Percentiles rank a stretch among this genome's conserved stretches.
phyloP scores from a whole-genome alignment of 2,329 filamentous ascomycete species.

The Pseudocercospora fuligena region DNA sequence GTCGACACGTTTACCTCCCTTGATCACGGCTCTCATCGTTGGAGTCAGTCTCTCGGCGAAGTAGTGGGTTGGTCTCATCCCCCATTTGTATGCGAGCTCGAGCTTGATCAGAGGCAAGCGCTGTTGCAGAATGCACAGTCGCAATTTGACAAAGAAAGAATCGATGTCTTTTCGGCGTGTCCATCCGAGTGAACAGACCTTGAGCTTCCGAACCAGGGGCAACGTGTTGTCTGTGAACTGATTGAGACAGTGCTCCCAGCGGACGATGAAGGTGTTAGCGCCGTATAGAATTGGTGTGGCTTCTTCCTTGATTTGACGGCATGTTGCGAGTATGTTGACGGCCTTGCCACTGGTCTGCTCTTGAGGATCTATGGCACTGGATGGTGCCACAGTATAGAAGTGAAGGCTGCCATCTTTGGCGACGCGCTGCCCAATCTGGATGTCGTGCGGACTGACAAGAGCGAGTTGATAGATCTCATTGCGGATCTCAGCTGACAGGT shows the following conservation, averaged over 20 bases:
- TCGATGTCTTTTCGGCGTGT: too few relatives aligned
- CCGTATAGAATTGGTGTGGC: slow-evolving; percentile 53
- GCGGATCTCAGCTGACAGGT: slow-evolving; percentile 31
- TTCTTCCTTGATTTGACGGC: slow-evolving; percentile 48
- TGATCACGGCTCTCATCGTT: background rate
- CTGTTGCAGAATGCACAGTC: background rate
- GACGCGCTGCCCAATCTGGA: too few relatives aligned
- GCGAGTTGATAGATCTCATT: slow-evolving; percentile 20
- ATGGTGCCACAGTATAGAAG: too few relatives aligned
- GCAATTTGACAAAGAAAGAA: too few relatives aligned
- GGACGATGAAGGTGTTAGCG: slow-evolving; percentile 47
- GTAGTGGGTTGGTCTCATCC: too few relatives aligned
- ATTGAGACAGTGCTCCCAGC: background rate
- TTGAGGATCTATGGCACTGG: too few relatives aligned
- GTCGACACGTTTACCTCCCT: background rate
- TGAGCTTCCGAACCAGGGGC: background rate
- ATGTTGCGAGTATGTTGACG: slow-evolving; percentile 35
- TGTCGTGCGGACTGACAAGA: slow-evolving; percentile 37
- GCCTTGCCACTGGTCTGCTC: too few relatives aligned
- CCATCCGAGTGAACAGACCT: too few relatives aligned
- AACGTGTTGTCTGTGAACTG: background rate
- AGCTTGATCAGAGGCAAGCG: background rate
- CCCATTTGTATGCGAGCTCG: background rate
- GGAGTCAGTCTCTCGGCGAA: background rate
- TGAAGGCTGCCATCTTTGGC: too few relatives aligned